A percentile compares a stretch with the other conserved stretches of the same genome.
Evolutionary conservation across 1,284 basidiomycete species (phyloP).

Genomic region (Melampsora americana): DNA sequence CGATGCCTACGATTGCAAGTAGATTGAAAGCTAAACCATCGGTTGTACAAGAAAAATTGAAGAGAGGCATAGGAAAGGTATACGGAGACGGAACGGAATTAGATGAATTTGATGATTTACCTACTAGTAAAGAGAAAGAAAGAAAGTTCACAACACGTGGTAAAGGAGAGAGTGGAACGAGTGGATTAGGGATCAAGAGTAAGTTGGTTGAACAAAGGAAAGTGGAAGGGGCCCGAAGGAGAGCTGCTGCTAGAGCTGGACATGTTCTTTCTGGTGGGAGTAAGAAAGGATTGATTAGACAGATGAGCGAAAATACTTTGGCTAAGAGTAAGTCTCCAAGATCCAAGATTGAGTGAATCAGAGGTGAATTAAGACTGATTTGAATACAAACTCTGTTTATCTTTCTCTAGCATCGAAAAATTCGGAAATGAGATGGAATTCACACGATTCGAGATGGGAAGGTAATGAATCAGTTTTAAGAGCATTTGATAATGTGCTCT

Average conservation of each 20-base stretch:
- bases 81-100: constrained; percentile 92
- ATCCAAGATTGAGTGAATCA: too few species aligned
- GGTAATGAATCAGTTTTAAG: constrained; percentile 85
- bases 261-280: constrained; percentile 8
- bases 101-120: constrained; percentile 83
- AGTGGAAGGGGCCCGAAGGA: constrained; percentile 78
- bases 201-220: constrained; percentile 59
- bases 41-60: constrained; percentile 17
- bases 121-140: constrained; percentile 77
- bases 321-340: constrained; percentile 39
- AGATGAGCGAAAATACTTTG: constrained; percentile 40
- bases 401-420: constrained; percentile 61
- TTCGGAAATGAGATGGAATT: constrained; percentile 97
- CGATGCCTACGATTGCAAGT: constrained; percentile 42
- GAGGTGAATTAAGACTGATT: constrained; percentile 50
- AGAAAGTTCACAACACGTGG: constrained; percentile 57
- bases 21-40: constrained; percentile 44
- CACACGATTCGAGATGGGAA: constrained; percentile 81
- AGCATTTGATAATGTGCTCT: constrained; percentile 79
- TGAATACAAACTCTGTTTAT: constrained; percentile 40
- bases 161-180: constrained; percentile 26
- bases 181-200: constrained; percentile 43
- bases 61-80: constrained; percentile 67
- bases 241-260: constrained; percentile 28
- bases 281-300: constrained; percentile 42